Conservation (phyloP, 768 basidiomycete genomes). For the Serendipita sp. region DNA sequence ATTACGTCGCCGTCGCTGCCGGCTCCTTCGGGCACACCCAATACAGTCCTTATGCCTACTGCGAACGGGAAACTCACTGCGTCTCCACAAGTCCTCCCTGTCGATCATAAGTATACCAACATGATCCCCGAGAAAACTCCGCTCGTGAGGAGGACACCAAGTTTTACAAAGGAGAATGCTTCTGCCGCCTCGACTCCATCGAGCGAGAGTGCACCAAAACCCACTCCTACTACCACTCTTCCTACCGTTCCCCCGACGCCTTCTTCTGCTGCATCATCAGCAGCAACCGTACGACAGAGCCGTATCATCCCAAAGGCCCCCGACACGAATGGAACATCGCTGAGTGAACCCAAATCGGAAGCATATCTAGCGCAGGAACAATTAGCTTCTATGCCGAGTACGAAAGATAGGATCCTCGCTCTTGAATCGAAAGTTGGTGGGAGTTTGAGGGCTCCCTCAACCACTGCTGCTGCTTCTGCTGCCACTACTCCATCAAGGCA, state of each 20-base stretch:
- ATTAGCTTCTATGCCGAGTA: background rate
- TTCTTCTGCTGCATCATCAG: background rate
- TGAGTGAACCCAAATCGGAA: background rate
- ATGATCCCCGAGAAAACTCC: constrained; percentile 1
- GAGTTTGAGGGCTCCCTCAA: background rate
- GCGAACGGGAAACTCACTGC: background rate
- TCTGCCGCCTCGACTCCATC: background rate
- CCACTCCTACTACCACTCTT: background rate
- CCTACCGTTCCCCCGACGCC: no score
- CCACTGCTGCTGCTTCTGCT: no score
- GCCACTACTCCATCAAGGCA: background rate
- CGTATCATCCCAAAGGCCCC: background rate
- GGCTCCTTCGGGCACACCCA: background rate
- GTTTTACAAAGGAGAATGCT: background rate
- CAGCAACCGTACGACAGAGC: background rate
- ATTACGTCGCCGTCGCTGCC: background rate
- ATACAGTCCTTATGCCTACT: background rate
- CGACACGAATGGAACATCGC: background rate
- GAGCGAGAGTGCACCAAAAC: background rate
- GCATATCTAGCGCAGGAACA: background rate
- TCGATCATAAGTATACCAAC: background rate
- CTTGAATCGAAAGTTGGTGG: background rate
- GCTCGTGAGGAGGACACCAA: background rate
- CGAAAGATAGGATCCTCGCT: background rate
- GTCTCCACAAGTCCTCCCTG: background rate